Base-by-base conservation (phyloP, 2,329 filamentous ascomycete species). In the Fusarium phyllophilum region DNA sequence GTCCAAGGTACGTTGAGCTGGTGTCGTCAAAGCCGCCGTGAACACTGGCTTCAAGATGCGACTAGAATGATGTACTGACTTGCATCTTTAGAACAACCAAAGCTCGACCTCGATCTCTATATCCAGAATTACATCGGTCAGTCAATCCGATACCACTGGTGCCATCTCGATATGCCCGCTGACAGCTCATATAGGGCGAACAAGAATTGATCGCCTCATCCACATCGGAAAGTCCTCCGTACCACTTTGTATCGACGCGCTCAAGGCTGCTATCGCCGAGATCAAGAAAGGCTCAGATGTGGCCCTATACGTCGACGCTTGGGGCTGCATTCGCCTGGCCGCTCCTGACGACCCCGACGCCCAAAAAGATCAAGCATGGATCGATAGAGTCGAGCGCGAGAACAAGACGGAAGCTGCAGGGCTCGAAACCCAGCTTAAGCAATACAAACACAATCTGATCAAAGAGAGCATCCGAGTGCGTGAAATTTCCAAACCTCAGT, bases 361-460 rank as follows among this genome's bases (percentile, higher is more conserved):
- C 5, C 79, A 83, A 5, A 85, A 86, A 62, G 95, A 98, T 78
- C 84, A 87, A 29, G 84, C 85, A n/a, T 98, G 96, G 96, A 88
- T 92, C n/a, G 88, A 92, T 13, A 86, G 84, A 66, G 92, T 89
- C 42, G 89, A 91, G 29, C 89, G 89, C 71, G 85, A 88, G 58
- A 94, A 95, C 77, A 89, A 89, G 75, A 84, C 85, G 4, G 93
- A 97, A 81, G 92, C 92, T 2, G 86, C 90, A 62, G 89, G 93
- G n/a, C 86, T 98, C 62, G 94, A 98, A 80, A 85, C 89, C 22
- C 94, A 98, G 82, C 86, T 99, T 26, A 95, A 95, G 82, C 92
- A 92, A 3, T 98, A 98, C 83, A 97, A 96, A 84, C 97, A 98
- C 80, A 99, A 98, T 78, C 85, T 98, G 48, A 95, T 99, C 78